Evolutionary conservation across 768 basidiomycete genomes (phyloP), one percentile per base, ranked within the genome.

Genomic region (Leccinum incarnatum): DNA sequence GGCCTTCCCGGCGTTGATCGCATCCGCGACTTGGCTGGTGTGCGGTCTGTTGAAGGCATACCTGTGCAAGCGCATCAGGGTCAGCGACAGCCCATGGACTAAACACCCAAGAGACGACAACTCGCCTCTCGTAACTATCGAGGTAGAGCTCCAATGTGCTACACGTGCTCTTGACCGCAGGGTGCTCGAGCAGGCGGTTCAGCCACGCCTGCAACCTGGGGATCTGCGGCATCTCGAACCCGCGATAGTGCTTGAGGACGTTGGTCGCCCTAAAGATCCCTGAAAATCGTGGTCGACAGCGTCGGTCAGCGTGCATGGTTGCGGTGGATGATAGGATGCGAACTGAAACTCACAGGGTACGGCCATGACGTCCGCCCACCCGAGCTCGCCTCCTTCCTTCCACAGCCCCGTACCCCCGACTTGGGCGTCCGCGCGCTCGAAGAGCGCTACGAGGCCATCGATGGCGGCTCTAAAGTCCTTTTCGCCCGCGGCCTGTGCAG

Each of bases 1-100:
- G 0, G 75, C 79, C 53, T 76, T 78, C 21, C 88, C 88, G 7
- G 81, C 70, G 59, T 91, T 91, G 64, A 90, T 90, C 4, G 89
- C 89, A 62, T 83, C 84, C 5, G 88, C 88, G 11, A 89, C 86
- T 64, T 86, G 85, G 63, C 88, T 89, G 4, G 88, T 89, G 66
- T 89, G 87, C 3, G 89, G 87, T 30, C 88, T 78, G 65, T 91
- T 91, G 67, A 83, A 86, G 0, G 89, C 88, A 65, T 90, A 91
- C 66, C 89, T 91, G 59, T 6, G 55, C 7, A 25, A 14, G 34
- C 19, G 10, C 12, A 49, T 42, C 27, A 11, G 11, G 0, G 11
- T 19, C 5, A 45, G 42, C 11, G 11, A 19, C 19, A 6, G 19
- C 11, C 42, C 42, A 45, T 52, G 23, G 11, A 45, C 21, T 19